phyloP scores from a whole-genome alignment of 2,329 filamentous ascomycete species.

The Apiospora koreana region DNA sequence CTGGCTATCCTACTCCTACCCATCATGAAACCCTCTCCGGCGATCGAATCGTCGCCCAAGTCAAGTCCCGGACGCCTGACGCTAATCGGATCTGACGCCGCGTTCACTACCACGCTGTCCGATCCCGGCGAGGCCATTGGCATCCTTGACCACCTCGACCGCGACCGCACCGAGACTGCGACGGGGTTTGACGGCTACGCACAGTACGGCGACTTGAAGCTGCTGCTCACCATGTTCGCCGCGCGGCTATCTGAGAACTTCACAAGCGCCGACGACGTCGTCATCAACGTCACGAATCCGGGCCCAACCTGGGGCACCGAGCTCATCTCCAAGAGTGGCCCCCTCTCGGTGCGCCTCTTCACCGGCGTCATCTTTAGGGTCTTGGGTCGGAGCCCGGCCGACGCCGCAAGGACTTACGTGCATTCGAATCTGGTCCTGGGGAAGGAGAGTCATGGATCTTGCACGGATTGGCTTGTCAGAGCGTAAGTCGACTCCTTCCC shows the following conservation, averaged over 20 bases:
- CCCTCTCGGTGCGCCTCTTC: background rate
- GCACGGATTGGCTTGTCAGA: conserved; percentile 21
- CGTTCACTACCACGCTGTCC: conserved; percentile 10
- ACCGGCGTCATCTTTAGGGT: background rate
- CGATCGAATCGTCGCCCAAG: background rate
- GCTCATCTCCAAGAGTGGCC: conserved; percentile 14
- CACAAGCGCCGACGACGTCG: conserved; percentile 21
- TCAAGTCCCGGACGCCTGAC: conserved; percentile 17
- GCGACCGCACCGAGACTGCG: background rate
- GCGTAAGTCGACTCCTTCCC: conserved; percentile 23
- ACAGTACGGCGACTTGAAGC: conserved; percentile 27
- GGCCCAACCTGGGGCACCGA: conserved; percentile 20
- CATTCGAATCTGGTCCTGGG: conserved; percentile 22
- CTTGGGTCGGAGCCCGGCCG: background rate
- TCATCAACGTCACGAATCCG: conserved; percentile 26
- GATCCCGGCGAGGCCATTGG: background rate
- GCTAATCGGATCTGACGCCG: conserved; percentile 24
- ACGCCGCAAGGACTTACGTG: background rate
- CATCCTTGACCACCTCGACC: conserved; percentile 15
- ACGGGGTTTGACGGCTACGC: conserved; percentile 17
- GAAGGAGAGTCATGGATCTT: conserved; percentile 25
- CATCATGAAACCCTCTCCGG: conserved; percentile 24
- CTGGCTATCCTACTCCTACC: conserved; percentile 48
- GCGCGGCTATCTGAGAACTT: conserved; percentile 23
- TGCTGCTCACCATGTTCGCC: conserved; percentile 36